Percentiles rank a stretch among this genome's conserved stretches.
Conservation (phyloP, 2,329 filamentous ascomycete species). For the Penicillium sp. region DNA sequence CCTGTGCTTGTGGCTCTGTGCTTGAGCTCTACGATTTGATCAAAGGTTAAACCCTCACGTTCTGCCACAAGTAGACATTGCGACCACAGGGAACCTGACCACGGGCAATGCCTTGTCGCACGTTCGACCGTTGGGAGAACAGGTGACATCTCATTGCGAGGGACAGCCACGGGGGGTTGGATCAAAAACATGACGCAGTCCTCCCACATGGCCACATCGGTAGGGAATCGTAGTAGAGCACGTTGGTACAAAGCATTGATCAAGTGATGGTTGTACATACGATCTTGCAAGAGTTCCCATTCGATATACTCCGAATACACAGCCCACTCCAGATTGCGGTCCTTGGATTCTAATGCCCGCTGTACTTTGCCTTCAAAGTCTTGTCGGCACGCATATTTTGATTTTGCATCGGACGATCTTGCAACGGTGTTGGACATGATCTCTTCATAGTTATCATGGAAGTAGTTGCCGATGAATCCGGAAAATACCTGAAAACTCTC, state of each 20-base stretch:
- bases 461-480: slow-evolving; percentile 55
- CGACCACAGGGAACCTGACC: slow-evolving; percentile 88
- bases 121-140: slow-evolving; percentile 71
- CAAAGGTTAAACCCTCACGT: slow-evolving; percentile 68
- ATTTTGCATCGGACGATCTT: slow-evolving; percentile 51
- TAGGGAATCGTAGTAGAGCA: slow-evolving; percentile 68
- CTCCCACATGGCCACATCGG: slow-evolving; percentile 73
- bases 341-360: slow-evolving; percentile 49
- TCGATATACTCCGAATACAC: slow-evolving; percentile 68
- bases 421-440: slow-evolving; percentile 55
- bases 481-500: slow-evolving; percentile 58
- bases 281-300: slow-evolving; percentile 70
- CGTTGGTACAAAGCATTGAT: slow-evolving; percentile 69
- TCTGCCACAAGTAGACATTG: slow-evolving; percentile 83
- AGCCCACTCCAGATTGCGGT: slow-evolving; percentile 51
- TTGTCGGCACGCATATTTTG: slow-evolving; percentile 51
- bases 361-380: slow-evolving; percentile 52
- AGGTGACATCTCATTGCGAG: slow-evolving; percentile 42
- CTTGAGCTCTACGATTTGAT: slow-evolving; percentile 83
- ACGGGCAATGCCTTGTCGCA: slow-evolving; percentile 85
- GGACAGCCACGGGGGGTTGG: slow-evolving; percentile 47
- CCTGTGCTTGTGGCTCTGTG: slow-evolving; percentile 85
- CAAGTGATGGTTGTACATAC: slow-evolving; percentile 51
- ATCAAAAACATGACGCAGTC: slow-evolving; percentile 75
- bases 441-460: slow-evolving; percentile 52